Evolutionary conservation across 345 rosid species (phyloP), one percentile per base, ranked within the genome.

Genomic region (Brassica cretica): DNA sequence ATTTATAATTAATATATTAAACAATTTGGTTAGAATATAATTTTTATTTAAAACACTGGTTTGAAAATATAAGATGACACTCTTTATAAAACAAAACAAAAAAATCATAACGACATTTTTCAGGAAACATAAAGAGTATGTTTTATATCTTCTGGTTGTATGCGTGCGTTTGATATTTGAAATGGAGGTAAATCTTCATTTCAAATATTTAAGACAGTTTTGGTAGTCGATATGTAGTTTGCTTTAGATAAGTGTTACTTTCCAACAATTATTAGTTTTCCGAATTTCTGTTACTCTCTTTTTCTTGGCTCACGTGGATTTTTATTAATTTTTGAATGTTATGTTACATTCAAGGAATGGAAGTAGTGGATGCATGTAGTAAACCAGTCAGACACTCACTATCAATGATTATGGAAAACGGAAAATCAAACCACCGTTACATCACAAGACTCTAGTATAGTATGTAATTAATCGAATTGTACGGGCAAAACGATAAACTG

Each of bases 151-250:
- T 41, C 49, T 41, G 14, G 49, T 41, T 41, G 49, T 41, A 41
- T 41, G 35, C 12, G 16, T 60, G 8, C 5, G 12, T 60, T 25
- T 25, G 0, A 21, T 21, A 21, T 27, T 27, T 27, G 30, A 27
- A 27, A 10, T 32, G 4, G 11, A 32, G 46, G 3, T 15, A 32
- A 62, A 63, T 32, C 1, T 11, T 37, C 66, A 29, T 29, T 62
- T 62, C 10, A 29, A 62, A 27, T 61, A 2, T 63, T 29, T 29
- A 14, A 14, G 10, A 14, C 37, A 62, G 37, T 27, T 61, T 61
- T 61, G 37, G 65, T 61, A 27, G 64, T 59, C 64, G 64, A 59
- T 59, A 58, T 24, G 7, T 59, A 59, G 32, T 59, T 24, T 18
- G 24, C 12, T 18, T 18, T 56, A 56, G 12, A 18, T 19, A 1